Percentiles rank a stretch among this genome's conserved stretches.
These are phyloP conservation scores for Limtongia smithiae DNA, from an alignment of 805 yeast genomes.

Conservation along the genomic window DNA sequence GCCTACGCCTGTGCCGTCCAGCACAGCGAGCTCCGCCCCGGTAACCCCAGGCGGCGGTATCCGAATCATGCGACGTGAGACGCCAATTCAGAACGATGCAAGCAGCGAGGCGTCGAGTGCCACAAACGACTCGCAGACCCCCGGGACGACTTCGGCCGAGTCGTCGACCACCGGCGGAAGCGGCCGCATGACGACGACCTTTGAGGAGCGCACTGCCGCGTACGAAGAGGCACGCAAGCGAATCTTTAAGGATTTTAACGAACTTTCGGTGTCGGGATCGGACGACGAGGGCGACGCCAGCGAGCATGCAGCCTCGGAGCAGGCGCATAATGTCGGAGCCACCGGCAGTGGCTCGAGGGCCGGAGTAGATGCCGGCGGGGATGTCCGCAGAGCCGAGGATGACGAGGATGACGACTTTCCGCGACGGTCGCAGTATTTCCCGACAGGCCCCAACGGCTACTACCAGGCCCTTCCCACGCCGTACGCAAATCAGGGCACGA, in stretches of 20 bases:
- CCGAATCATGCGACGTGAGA: constrained; percentile 28
- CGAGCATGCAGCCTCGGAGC: neutral
- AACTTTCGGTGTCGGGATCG: too few relatives aligned
- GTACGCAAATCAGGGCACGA: too few relatives aligned
- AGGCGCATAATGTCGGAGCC: too few relatives aligned
- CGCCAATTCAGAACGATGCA: constrained; percentile 12
- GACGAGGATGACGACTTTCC: constrained; percentile 20
- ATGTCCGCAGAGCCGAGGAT: neutral
- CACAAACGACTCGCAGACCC: constrained; percentile 11
- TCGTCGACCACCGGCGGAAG: neutral
- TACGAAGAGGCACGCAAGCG: constrained; percentile 42
- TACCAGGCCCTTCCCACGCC: constrained; percentile 15
- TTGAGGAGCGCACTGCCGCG: constrained; percentile 41
- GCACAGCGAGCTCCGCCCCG: too few relatives aligned
- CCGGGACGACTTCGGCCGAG: constrained; percentile 53
- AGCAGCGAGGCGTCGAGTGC: constrained; percentile 16
- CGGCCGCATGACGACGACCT: constrained; percentile 43
- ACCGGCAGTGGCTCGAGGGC: too few relatives aligned
- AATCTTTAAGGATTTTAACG: constrained; percentile 38
- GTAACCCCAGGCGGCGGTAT: too few relatives aligned
- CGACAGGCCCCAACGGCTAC: constrained; percentile 7
- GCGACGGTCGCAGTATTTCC: constrained; percentile 25
- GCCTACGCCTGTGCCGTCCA: neutral
- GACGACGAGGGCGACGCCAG: constrained; percentile 8
- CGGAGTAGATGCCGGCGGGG: neutral